Evolutionary conservation across 1,284 basidiomycete genomes (phyloP).

Genomic region (Ganoderma resinaceum): DNA sequence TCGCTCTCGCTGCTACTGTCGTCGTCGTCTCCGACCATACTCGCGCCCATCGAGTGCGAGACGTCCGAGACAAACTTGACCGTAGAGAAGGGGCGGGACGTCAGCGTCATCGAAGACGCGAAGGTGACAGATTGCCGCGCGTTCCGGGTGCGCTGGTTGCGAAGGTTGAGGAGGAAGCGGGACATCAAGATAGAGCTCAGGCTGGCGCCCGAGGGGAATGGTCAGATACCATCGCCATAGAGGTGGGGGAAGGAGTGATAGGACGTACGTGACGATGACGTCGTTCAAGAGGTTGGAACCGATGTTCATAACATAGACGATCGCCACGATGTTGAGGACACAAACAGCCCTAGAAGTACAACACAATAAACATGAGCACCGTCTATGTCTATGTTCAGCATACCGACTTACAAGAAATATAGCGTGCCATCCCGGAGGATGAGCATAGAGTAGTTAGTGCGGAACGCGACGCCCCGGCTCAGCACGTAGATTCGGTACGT

Average conservation of each 20-base stretch:
- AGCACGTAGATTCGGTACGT: slow-evolving; percentile 24
- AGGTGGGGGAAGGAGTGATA: background rate
- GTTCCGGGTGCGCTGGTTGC: slow-evolving; percentile 18
- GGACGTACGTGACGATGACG: slow-evolving; percentile 27
- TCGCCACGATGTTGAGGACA: slow-evolving; percentile 25
- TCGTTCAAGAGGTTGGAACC: slow-evolving; percentile 29
- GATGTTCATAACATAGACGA: slow-evolving; percentile 21
- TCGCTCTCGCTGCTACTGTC: background rate
- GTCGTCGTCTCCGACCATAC: background rate
- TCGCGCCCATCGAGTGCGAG: slow-evolving; percentile 12
- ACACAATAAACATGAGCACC: background rate
- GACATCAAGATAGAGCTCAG: slow-evolving; percentile 29
- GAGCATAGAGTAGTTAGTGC: slow-evolving; percentile 19
- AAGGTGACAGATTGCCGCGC: slow-evolving; percentile 7
- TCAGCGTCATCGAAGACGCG: background rate
- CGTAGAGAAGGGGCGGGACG: slow-evolving; percentile 9
- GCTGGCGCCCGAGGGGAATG: background rate
- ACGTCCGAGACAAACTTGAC: slow-evolving; percentile 6
- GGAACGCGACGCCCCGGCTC: slow-evolving; percentile 10
- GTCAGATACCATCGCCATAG: background rate
- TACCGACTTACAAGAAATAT: slow-evolving; percentile 23
- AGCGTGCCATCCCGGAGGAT: slow-evolving; percentile 28
- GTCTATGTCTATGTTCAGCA: background rate
- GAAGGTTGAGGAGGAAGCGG: slow-evolving; percentile 32
- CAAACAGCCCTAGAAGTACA: slow-evolving; percentile 14